These are phyloP conservation scores for Spinellus fusiger DNA, from an alignment of 192 early-diverging fungal species.

Conservation along the genomic window DNA sequence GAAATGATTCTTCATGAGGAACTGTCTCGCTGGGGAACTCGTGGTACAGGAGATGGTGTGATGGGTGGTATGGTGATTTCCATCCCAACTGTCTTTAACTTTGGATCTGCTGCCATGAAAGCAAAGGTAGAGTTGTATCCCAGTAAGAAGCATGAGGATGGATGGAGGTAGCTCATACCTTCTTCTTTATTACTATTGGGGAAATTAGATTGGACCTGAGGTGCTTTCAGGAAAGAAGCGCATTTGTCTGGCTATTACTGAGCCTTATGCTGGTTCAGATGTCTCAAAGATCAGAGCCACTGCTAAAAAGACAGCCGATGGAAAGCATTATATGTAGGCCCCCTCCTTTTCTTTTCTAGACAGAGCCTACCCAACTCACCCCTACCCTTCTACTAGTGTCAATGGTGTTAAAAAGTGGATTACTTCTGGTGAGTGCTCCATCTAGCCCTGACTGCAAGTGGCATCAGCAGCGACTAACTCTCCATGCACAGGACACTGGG, in stretches of 20 bases:
- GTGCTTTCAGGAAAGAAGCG: constrained; percentile 65
- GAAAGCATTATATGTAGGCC: constrained; percentile 57
- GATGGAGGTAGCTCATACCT: background rate
- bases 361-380: no score
- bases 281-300: constrained; percentile 70
- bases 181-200: background rate
- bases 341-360: background rate
- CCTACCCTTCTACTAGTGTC: constrained; percentile 29
- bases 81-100: constrained; percentile 72
- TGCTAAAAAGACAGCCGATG: constrained; percentile 58
- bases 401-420: constrained; percentile 88
- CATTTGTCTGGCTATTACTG: constrained; percentile 81
- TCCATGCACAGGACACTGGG: constrained; percentile 3
- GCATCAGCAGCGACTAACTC: no score
- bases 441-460: no score
- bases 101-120: constrained; percentile 63
- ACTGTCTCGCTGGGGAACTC: constrained; percentile 63
- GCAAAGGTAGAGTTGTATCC: constrained; percentile 30
- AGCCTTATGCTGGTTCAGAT: constrained; percentile 68
- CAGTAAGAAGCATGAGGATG: no score
- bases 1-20: constrained; percentile 65
- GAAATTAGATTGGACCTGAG: constrained; percentile 44
- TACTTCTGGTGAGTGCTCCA: constrained; percentile 71
- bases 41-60: constrained; percentile 69
- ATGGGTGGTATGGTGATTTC: constrained; percentile 65